Evolutionary conservation across 345 rosid genomes (phyloP).

Genomic region (Salix purpurea): DNA sequence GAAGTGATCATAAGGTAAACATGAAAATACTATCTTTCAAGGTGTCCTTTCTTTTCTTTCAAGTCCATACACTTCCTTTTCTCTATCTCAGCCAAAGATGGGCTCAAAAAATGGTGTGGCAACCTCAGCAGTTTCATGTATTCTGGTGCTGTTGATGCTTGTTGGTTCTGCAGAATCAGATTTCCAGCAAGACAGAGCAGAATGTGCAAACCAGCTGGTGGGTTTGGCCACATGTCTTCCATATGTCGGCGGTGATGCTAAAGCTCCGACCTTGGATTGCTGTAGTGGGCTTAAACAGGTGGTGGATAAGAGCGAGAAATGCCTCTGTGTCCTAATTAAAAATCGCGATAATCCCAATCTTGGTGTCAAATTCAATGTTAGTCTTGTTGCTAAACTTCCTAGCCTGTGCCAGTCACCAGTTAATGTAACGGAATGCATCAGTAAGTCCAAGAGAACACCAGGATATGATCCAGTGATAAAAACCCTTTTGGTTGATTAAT

Average conservation of each 20-base stretch:
- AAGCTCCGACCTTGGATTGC: constrained; percentile 63
- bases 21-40: not conserved
- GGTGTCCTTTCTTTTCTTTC: not conserved
- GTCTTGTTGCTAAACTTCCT: constrained; percentile 66
- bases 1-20: not conserved
- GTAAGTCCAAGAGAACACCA: constrained; percentile 27
- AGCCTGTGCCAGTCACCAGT: constrained; percentile 39
- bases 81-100: constrained; percentile 5
- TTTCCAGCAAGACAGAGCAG: constrained; percentile 53
- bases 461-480: too few relatives aligned
- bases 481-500: not conserved
- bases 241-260: constrained; percentile 59
- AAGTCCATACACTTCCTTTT: not conserved
- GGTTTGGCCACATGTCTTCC: constrained; percentile 63
- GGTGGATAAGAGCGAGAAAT: constrained; percentile 55
- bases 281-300: constrained; percentile 63
- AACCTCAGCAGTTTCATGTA: not conserved
- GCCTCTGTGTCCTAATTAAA: constrained; percentile 63
- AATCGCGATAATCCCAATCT: constrained; percentile 70
- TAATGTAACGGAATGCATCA: constrained; percentile 53
- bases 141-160: constrained; percentile 23
- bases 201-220: constrained; percentile 51
- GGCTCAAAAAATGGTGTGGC: not conserved
- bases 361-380: constrained; percentile 57
- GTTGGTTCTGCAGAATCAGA: constrained; percentile 39